Evolutionary conservation across 2,329 filamentous ascomycete species (phyloP), one percentile per base, ranked within the genome.

Genomic region (Ophiognomonia clavigignenti-juglandacearum): DNA sequence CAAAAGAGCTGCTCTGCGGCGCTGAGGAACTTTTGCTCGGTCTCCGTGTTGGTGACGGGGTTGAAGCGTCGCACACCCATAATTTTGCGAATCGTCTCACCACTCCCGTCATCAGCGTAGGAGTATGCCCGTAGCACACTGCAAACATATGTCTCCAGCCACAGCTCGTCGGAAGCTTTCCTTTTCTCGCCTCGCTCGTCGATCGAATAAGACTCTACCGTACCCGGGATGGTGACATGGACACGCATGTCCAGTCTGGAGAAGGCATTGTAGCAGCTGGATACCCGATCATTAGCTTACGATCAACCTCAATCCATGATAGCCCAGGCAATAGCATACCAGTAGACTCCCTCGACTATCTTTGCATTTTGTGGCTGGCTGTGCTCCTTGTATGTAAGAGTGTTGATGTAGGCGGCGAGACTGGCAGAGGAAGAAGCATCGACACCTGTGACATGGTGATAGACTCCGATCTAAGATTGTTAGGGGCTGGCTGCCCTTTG

Each of bases 161-260:
- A 98, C 32, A 98, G 76, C 26, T 92, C 88, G 55, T 98, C 93
- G 0, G 91, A 92, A 13, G 92, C 88, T 56, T 93, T 87, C 55
- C 90, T 82, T 72, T 95, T 96, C 65, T 96, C 92, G 55, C 93
- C 93, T 59, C 91, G 83, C 70, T 98, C 93, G 65, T 98, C 92
- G 48, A 98, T 87, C 65, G 92, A 97, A 65, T 96, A 97, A 68
- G 89, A 95, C 66, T 98, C 92, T 43, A 98, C 89, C 9, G 88
- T 93, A 51, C 93, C 93, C 16, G 93, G 93, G 54, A 98, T 97
- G 55, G 91, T 92, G 50, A 98, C 92, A 62, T 97, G 91, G 11
- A 98, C 92, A 52, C 93, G 89, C 93, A 98, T 98, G 62, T 98
- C 93, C 44, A 97, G 78, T 54, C 95, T 82, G 5, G 93, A 97